A percentile compares a stretch with the other conserved stretches of the same genome.
These are phyloP conservation scores for Drechmeria coniospora DNA, from an alignment of 2,329 filamentous ascomycete species.

Conservation along the genomic window DNA sequence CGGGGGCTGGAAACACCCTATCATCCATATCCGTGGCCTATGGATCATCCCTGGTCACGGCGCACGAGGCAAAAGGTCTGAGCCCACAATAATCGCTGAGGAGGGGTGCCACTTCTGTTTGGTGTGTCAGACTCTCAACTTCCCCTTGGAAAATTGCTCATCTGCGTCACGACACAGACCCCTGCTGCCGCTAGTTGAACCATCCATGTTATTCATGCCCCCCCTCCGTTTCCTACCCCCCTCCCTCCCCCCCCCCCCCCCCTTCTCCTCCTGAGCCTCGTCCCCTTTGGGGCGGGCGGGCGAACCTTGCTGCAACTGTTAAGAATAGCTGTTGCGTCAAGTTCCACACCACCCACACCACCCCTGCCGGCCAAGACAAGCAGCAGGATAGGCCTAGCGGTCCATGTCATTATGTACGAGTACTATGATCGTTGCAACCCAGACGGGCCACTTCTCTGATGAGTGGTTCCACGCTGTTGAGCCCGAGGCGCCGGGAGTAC, in stretches of 20 bases:
- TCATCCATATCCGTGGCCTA: conserved; percentile 7
- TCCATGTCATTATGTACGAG: conserved; percentile 20
- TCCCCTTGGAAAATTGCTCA: conserved; percentile 34
- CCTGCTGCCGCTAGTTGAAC: conserved; percentile 15
- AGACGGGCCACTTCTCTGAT: conserved; percentile 15
- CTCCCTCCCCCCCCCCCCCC: conserved; percentile 4
- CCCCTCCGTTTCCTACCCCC: neutral
- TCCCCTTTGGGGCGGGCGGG: conserved; percentile 8
- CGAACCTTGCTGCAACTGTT: conserved; percentile 19
- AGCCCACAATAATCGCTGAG: conserved; percentile 15
- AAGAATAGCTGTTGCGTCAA: conserved; percentile 31
- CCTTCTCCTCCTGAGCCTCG: conserved; percentile 1
- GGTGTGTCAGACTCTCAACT: conserved; percentile 34
- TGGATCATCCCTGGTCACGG: conserved; percentile 10
- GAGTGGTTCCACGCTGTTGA: conserved; percentile 16
- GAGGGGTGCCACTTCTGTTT: conserved; percentile 28
- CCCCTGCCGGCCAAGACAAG: conserved; percentile 17
- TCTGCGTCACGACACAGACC: conserved; percentile 25
- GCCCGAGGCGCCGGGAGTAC: conserved; percentile 5
- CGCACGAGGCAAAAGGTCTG: conserved; percentile 12
- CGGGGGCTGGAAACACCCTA: no score
- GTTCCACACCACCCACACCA: conserved; percentile 1
- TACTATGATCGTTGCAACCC: conserved; percentile 17
- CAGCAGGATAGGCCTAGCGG: conserved; percentile 5
- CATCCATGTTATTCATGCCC: no score